Base-by-base conservation (phyloP, 1,284 basidiomycete species). In the Termitomyces sp. region DNA sequence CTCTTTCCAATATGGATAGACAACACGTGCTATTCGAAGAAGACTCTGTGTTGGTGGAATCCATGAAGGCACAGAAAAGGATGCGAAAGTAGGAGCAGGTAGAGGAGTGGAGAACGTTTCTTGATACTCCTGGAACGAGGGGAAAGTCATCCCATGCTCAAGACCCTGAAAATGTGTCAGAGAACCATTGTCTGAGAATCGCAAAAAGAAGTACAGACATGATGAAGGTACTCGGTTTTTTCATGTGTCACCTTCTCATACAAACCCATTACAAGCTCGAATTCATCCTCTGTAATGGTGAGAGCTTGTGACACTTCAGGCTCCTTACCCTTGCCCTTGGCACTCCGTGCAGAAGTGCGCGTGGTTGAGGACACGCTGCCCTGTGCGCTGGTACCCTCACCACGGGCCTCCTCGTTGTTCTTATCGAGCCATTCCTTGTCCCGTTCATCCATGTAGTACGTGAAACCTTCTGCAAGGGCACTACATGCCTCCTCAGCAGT, bases 401-500 rank as follows among this genome's bases (percentile, higher is more conserved):
- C 90, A 47, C 90, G 83, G 1, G 90, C 90, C 61, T 90, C 85
- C 62, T 90, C 88, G 64, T 98, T 98, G 68, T 93, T 93, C 69
- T 86, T 88, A 59, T 90, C 86, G 38, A 99, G 81, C 95, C 96
- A 99, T 55, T 90, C 88, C 63, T 90, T 84, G 73, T 99, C 97
- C 38, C 92, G 89, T 69, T 99, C 97, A 66, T 99, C 97, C 88
- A 98, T 90, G 63, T 86, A 91, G 69, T 99, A 98, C 4, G 86
- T 83, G 67, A 88, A 92, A 1, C 84, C 86, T 62, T 82, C 77
- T 34, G 79, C 72, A 58, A 91, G 79, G 17, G 81, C 80, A 58
- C 73, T 68, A 55, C 78, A 72, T 30, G 79, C 73, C 64, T 98
- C 94, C 67, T 99, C 97, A 59, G 92, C 86, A 2, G 92, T 94